Percentiles rank a stretch among this genome's conserved stretches.
These are phyloP conservation scores for Leccinum ochraceum DNA, from an alignment of 768 basidiomycete genomes.

Conservation along the genomic window DNA sequence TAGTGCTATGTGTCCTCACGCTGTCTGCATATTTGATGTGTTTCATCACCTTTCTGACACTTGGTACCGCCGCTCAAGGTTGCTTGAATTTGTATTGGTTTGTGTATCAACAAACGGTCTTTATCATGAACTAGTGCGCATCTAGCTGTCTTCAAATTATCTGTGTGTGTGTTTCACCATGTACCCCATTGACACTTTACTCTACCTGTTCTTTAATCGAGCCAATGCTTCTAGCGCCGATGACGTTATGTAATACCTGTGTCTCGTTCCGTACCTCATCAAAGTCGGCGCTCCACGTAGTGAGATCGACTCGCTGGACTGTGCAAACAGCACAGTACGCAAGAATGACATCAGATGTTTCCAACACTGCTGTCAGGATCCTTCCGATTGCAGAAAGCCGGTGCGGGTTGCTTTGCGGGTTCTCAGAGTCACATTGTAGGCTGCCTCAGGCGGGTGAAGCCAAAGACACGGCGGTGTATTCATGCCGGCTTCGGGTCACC, in stretches of 20 bases:
- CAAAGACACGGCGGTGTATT: background rate
- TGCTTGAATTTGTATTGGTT: background rate
- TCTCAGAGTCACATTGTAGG: no score
- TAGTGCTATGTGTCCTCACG: slow-evolving; percentile 13
- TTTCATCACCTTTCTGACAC: slow-evolving; percentile 6
- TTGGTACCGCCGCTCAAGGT: slow-evolving; percentile 4
- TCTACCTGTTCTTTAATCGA: background rate
- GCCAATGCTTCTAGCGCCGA: no score
- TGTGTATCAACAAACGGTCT: background rate
- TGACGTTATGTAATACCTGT: no score
- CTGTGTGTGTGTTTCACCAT: background rate
- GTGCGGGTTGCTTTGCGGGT: background rate
- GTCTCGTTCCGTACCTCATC: no score
- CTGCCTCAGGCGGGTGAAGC: background rate
- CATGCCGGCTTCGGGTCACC: background rate
- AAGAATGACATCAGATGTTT: background rate
- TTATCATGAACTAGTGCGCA: background rate
- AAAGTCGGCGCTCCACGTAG: no score
- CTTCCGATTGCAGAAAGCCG: background rate
- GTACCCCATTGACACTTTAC: background rate
- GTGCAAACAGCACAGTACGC: background rate
- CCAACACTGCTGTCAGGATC: background rate
- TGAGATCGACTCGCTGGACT: background rate
- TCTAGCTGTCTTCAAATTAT: background rate
- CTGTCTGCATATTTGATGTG: slow-evolving; percentile 12